Conservation (phyloP, 164 flowering plant species). For the Magnolia officinalis region DNA sequence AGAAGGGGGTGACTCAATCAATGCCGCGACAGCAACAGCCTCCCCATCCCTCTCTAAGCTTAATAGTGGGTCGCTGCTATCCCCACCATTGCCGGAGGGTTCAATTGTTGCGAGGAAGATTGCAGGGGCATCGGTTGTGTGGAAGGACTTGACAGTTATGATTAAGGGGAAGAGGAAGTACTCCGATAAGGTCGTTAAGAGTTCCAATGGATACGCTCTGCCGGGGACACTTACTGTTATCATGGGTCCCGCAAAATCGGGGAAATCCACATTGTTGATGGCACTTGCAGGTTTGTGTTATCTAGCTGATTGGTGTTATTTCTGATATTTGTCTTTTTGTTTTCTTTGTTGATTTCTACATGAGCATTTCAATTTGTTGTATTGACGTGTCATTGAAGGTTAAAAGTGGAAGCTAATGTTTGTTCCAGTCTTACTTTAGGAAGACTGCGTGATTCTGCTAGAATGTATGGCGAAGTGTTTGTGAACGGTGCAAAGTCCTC, state of each 20-base stretch:
- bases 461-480: constrained; percentile 85
- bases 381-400: background rate
- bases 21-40: constrained; percentile 53
- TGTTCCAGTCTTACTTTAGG: constrained; percentile 38
- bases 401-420: background rate
- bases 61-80: constrained; percentile 80
- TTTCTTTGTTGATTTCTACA: background rate
- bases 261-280: constrained; percentile 83
- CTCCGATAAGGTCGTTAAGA: constrained; percentile 86
- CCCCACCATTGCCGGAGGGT: constrained; percentile 65
- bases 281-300: constrained; percentile 71
- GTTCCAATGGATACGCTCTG: constrained; percentile 90
- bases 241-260: constrained; percentile 99
- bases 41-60: constrained; percentile 83
- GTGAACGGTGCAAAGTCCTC: constrained; percentile 75
- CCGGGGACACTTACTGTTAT: constrained; percentile 97
- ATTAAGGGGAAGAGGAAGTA: constrained; percentile 88
- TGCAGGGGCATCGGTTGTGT: constrained; percentile 81
- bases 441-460: constrained; percentile 69
- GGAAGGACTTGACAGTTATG: constrained; percentile 94
- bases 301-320: background rate
- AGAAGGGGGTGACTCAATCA: constrained; percentile 67
- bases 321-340: background rate
- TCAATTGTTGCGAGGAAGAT: constrained; percentile 52
- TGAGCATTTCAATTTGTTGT: background rate